These are phyloP conservation scores for Arthrobotrys pseudoclavata DNA, from an alignment of 2,329 filamentous ascomycete species.

Conservation along the genomic window DNA sequence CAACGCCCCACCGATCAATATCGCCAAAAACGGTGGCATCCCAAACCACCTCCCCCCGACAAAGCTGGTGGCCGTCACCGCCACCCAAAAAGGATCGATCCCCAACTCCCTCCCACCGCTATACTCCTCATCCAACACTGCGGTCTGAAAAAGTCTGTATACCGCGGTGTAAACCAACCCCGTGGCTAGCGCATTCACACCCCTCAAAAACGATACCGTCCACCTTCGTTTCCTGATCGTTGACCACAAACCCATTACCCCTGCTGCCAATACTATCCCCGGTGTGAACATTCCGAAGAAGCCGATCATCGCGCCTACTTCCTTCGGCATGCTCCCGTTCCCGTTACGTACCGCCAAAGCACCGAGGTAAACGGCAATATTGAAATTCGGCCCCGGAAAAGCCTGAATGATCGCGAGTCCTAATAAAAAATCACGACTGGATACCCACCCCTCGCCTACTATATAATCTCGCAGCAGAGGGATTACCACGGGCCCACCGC, in stretches of 20 bases:
- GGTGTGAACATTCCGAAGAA: slow-evolving; percentile 71
- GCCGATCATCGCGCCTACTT: slow-evolving; percentile 70
- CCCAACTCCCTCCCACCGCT: slow-evolving; percentile 70
- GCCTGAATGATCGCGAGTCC: slow-evolving; percentile 79
- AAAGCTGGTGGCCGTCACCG: slow-evolving; percentile 69
- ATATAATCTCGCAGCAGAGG: slow-evolving; percentile 74
- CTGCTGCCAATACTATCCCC: slow-evolving; percentile 70
- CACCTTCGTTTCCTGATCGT: slow-evolving; percentile 68
- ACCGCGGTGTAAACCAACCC: slow-evolving; percentile 76
- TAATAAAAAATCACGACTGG: slow-evolving; percentile 77
- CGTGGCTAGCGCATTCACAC: slow-evolving; percentile 73
- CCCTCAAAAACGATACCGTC: slow-evolving; percentile 70
- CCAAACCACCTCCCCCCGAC: slow-evolving; percentile 55
- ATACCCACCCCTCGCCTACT: slow-evolving; percentile 78
- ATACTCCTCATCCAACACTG: slow-evolving; percentile 71
- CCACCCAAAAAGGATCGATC: slow-evolving; percentile 75
- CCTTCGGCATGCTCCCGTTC: slow-evolving; percentile 65
- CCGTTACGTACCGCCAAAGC: slow-evolving; percentile 64
- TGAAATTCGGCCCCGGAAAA: slow-evolving; percentile 76
- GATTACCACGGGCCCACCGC: slow-evolving; percentile 76
- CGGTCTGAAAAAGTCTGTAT: slow-evolving; percentile 74
- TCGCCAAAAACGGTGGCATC: slow-evolving; percentile 33
- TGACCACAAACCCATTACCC: slow-evolving; percentile 72
- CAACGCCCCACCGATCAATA: slow-evolving; percentile 37
- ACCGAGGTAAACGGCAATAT: slow-evolving; percentile 74